Evolutionary conservation across 129 eudicot genomes (phyloP), one percentile per base, ranked within the genome.

Genomic region (Escallonia herrerae): DNA sequence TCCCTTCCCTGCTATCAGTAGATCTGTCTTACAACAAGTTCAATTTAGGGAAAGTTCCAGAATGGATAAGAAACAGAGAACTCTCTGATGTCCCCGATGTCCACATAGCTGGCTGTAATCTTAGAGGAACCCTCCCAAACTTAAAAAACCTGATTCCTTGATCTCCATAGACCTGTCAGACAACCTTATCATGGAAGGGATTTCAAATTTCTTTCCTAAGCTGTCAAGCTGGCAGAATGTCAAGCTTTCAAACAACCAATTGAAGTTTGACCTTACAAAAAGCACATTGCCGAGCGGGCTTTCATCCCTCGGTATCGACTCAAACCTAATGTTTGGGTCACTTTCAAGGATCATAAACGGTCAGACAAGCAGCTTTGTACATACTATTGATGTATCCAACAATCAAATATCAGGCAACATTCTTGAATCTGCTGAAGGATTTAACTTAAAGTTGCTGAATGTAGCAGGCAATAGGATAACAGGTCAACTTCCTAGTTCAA

Each of bases 151-250:
- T 5, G 64, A 74, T 63, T 83, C 96, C 10, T 67, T 91, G 63
- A 81, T 52, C 65, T 76, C 91, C 43, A 48, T 91, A 47, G 98
- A 91, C 80, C 76, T 91, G 8, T 91, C 98, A 1, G 78, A 83
- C 63, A 91, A 87, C 84, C 81, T 77, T 56, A 85, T 85, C 76
- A 79, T 72, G 2, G 79, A 70, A 69, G 96, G 95, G 70, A 43
- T 88, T n/a, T 46, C 82, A 42, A 76, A 60, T 79, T 71, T 88
- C 68, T 71, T 91, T 40, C 12, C 62, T 10, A 83, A 70, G 62
- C 79, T 81, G 95, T 62, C 89, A 3, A 83, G 74, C 79, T 79
- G 88, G 76, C 87, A 91, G 66, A 60, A 58, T 13, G 77, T 73
- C 72, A 88, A 77, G 73, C 64, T 91, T 44, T 79, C 96, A 48